Evolutionary conservation across 768 basidiomycete species (phyloP).

Genomic region (Mycena leptocephala): DNA sequence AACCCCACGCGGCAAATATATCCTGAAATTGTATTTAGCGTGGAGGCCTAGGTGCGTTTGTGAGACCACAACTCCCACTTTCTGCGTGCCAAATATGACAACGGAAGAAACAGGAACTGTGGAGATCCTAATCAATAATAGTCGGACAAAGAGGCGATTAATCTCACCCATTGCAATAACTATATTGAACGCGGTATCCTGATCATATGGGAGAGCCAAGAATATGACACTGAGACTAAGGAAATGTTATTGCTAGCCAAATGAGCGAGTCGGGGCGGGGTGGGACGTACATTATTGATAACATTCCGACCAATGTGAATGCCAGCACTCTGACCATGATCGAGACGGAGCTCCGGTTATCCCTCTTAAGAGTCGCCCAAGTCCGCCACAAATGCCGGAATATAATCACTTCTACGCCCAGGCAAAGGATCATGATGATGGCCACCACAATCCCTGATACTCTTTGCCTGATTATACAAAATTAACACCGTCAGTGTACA

Average conservation of each 20-base stretch:
- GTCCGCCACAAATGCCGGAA: conserved; percentile 28
- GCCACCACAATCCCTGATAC: conserved; percentile 22
- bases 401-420: conserved; percentile 27
- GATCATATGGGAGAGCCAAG: conserved; percentile 1
- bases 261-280: background rate
- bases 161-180: conserved; percentile 31
- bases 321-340: conserved; percentile 32
- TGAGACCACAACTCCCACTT: background rate
- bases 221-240: conserved; percentile 31
- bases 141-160: background rate
- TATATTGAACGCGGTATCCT: conserved; percentile 24
- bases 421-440: conserved; percentile 18
- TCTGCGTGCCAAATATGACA: conserved; percentile 35
- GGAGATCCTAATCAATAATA: background rate
- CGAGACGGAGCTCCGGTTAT: conserved; percentile 20
- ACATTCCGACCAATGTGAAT: conserved; percentile 35
- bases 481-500: background rate
- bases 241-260: too few relatives aligned
- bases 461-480: conserved; percentile 1
- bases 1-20: conserved; percentile 29
- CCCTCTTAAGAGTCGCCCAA: conserved; percentile 27
- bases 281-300: conserved; percentile 31
- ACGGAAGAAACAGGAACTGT: conserved; percentile 34
- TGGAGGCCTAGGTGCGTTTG: too few relatives aligned
- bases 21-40: conserved; percentile 15